phyloP scores from a whole-genome alignment of 192 early-diverging fungal species.

The Paraglomus brasilianum region DNA sequence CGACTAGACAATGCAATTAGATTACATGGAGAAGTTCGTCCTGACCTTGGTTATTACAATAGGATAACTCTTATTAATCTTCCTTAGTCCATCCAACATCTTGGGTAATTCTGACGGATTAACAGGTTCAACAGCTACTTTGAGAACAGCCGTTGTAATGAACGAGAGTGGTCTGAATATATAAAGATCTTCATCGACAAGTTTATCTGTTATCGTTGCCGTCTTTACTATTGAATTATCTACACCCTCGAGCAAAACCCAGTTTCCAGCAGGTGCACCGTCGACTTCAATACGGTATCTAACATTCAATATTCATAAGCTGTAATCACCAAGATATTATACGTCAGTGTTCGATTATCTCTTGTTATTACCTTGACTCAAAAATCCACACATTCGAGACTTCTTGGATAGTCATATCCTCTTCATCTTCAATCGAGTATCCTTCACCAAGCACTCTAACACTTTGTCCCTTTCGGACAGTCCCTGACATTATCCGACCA shows the following conservation, averaged over 20 bases:
- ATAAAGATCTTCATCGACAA: constrained; percentile 66
- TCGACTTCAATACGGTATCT: constrained; percentile 83
- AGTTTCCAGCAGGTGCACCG: constrained; percentile 77
- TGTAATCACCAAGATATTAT: not conserved
- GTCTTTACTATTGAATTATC: constrained; percentile 92
- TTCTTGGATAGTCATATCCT: constrained; percentile 87
- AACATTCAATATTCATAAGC: not conserved
- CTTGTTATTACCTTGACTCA: constrained; percentile 66
- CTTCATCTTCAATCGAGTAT: constrained; percentile 90
- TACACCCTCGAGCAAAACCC: constrained; percentile 91
- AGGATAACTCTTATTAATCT: constrained; percentile 94
- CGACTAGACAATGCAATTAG: not conserved
- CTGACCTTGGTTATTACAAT: constrained; percentile 75
- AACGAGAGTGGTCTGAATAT: constrained; percentile 86
- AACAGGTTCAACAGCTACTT: constrained; percentile 96
- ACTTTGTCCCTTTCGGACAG: constrained; percentile 67
- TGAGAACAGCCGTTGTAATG: constrained; percentile 79
- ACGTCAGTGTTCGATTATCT: not conserved
- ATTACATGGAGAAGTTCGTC: not conserved
- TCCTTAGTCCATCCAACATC: constrained; percentile 95
- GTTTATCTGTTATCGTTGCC: constrained; percentile 82
- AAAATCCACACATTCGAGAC: constrained; percentile 75
- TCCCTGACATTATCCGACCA: constrained; percentile 94
- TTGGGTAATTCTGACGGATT: constrained; percentile 97
- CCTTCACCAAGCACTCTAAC: constrained; percentile 93